Conservation (phyloP, 768 basidiomycete species). For the Boletus pseudo-olivaceus region DNA sequence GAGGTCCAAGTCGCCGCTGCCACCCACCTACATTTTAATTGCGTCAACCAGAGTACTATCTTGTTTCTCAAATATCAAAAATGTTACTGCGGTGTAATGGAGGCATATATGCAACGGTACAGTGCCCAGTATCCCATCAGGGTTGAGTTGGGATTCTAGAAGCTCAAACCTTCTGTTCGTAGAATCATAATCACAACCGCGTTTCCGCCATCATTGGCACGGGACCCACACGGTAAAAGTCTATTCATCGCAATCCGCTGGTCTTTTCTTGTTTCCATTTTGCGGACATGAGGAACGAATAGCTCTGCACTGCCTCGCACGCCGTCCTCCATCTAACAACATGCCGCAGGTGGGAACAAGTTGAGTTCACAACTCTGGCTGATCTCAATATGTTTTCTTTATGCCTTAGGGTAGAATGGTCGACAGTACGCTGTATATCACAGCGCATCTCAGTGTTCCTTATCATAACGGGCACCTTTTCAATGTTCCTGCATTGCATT, state of each 20-base stretch:
- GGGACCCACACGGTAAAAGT: not conserved
- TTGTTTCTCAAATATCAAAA: not conserved
- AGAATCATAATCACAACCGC: not conserved
- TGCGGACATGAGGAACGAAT: not conserved
- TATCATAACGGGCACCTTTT: not conserved
- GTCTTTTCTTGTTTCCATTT: conserved; percentile 8
- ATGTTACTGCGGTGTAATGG: not conserved
- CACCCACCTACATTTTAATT: too few relatives aligned
- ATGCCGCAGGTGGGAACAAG: not conserved
- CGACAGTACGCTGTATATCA: not conserved
- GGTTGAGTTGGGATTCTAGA: not conserved
- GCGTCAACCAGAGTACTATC: not conserved
- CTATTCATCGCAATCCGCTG: too few relatives aligned
- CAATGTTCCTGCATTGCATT: conserved; percentile 7
- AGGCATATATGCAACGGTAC: not conserved
- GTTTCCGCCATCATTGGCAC: not conserved
- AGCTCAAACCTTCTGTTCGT: not conserved
- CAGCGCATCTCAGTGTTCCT: too few relatives aligned
- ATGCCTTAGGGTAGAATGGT: not conserved
- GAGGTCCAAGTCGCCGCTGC: too few relatives aligned
- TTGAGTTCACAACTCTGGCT: not conserved
- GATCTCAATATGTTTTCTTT: not conserved
- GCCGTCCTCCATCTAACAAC: not conserved
- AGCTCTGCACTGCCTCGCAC: not conserved
- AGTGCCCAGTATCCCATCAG: not conserved